Conservation (phyloP, 768 basidiomycete species). For the Punctularia strigosozonata region DNA sequence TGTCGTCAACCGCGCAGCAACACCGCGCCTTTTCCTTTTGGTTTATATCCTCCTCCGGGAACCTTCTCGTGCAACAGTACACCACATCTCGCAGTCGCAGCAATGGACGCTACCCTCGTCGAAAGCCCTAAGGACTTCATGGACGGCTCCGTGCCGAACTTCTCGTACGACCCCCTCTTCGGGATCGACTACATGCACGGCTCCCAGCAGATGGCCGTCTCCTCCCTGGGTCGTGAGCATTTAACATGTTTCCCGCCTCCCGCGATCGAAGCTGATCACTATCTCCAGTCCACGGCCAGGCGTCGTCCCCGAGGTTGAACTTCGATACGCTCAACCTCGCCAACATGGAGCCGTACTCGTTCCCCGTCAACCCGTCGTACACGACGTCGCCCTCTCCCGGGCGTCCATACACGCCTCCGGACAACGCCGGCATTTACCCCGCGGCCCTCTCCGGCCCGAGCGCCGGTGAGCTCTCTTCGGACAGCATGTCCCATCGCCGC, state of each 20-base stretch:
- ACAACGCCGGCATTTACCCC: constrained; percentile 50
- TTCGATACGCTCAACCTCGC: constrained; percentile 52
- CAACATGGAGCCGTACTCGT: constrained; percentile 47
- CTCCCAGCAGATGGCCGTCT: constrained; percentile 45
- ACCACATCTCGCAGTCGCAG: no score
- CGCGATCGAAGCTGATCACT: no score
- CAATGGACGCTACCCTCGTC: constrained; percentile 39
- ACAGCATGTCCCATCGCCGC: constrained; percentile 49
- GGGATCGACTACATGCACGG: constrained; percentile 57
- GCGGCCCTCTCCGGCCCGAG: constrained; percentile 63
- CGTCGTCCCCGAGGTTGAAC: constrained; percentile 48
- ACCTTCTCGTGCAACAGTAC: constrained; percentile 10
- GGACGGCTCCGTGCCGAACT: constrained; percentile 25
- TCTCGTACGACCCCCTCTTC: constrained; percentile 32
- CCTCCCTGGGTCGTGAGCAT: constrained; percentile 49
- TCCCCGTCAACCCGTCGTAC: constrained; percentile 45
- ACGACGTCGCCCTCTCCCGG: constrained; percentile 37
- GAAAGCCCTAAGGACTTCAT: constrained; percentile 42
- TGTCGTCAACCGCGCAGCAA: no score
- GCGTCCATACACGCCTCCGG: constrained; percentile 61
- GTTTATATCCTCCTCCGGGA: constrained; percentile 12
- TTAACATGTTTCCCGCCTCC: no score
- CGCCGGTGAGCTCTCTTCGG: constrained; percentile 64
- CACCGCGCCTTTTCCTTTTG: constrained; percentile 10
- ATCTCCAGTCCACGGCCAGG: constrained; percentile 33